A percentile compares a stretch with the other conserved stretches of the same genome.
These are phyloP conservation scores for Aegle marmelos DNA, from an alignment of 345 rosid genomes.

Conservation along the genomic window DNA sequence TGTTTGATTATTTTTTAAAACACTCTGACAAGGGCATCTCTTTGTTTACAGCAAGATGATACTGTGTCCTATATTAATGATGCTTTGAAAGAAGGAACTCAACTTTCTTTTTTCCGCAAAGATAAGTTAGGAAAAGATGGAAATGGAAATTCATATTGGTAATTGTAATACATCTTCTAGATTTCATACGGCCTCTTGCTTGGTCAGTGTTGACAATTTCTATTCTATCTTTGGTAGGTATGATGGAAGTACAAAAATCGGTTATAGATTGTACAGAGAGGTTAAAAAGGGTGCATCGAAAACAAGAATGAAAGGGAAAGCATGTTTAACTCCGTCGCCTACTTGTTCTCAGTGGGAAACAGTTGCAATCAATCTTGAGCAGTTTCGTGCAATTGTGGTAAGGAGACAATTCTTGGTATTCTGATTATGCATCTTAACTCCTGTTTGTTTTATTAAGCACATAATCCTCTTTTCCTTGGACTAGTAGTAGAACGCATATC, in stretches of 20 bases:
- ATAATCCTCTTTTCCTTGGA: too few relatives aligned
- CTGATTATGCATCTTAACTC: slow-evolving; percentile 7
- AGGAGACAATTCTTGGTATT: slow-evolving; percentile 17
- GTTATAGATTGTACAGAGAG: slow-evolving; percentile 78
- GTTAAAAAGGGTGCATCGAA: slow-evolving; percentile 30
- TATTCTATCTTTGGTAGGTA: slow-evolving; percentile 38
- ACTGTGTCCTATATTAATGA: slow-evolving; percentile 47
- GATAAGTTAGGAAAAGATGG: slow-evolving; percentile 64
- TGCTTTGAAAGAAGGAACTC: slow-evolving; percentile 43
- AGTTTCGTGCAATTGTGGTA: slow-evolving; percentile 59
- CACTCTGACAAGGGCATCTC: not conserved
- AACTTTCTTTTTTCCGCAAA: slow-evolving; percentile 54
- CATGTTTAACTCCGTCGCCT: slow-evolving; percentile 23
- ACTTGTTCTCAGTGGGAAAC: slow-evolving; percentile 60
- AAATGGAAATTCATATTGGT: slow-evolving; percentile 73
- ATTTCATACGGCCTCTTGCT: slow-evolving; percentile 10
- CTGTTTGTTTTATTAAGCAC: not conserved
- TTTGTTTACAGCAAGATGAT: slow-evolving; percentile 69
- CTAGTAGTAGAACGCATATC: too few relatives aligned
- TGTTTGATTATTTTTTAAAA: not conserved
- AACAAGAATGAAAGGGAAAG: slow-evolving; percentile 34
- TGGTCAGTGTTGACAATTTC: slow-evolving; percentile 12
- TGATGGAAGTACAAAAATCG: slow-evolving; percentile 64
- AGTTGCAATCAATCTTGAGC: slow-evolving; percentile 70
- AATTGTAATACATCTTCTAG: slow-evolving; percentile 24